These are phyloP conservation scores for Fusarium camptoceras DNA, from an alignment of 2,329 filamentous ascomycete genomes.

Conservation along the genomic window DNA sequence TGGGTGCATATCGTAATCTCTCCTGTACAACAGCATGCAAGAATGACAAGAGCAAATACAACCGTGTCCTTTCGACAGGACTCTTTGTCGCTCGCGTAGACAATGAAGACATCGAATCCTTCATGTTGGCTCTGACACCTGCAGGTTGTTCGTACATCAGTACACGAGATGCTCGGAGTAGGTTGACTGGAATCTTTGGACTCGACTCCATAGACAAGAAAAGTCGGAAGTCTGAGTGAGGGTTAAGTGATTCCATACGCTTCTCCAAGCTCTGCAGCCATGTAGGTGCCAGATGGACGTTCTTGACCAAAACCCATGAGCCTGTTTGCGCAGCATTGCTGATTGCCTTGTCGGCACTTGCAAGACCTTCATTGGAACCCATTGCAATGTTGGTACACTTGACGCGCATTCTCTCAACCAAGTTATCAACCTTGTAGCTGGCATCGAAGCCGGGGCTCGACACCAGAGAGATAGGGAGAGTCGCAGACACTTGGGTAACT, in stretches of 20 bases:
- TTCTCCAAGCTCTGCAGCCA: constrained; percentile 99
- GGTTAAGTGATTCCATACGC: constrained; percentile 93
- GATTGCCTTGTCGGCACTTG: constrained; percentile 95
- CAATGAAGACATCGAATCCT: constrained; percentile 90
- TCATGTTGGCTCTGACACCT: constrained; percentile 97
- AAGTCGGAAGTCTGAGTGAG: constrained; percentile 90
- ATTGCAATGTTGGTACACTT: constrained; percentile 98
- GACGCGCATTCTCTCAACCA: constrained; percentile 85
- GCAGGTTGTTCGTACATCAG: constrained; percentile 99
- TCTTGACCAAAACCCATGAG: constrained; percentile 98
- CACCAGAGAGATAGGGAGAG: constrained; percentile 88
- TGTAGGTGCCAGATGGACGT: constrained; percentile 93
- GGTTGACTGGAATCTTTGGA: constrained; percentile 94
- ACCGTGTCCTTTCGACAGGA: constrained; percentile 88
- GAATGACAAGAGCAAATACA: constrained; percentile 94
- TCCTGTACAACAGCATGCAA: constrained; percentile 96
- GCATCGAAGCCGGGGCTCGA: constrained; percentile 98
- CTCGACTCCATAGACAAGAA: constrained; percentile 99
- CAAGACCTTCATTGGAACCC: constrained; percentile 95
- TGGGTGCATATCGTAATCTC: constrained; percentile 91
- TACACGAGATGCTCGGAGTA: constrained; percentile 91
- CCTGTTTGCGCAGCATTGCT: constrained; percentile 90
- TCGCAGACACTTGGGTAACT: constrained; percentile 84
- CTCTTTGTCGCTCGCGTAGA: constrained; percentile 80
- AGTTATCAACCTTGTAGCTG: constrained; percentile 96